These are phyloP conservation scores for Aegilops speltoides DNA, from an alignment of 176 grass and related monocot species.

Conservation along the genomic window DNA sequence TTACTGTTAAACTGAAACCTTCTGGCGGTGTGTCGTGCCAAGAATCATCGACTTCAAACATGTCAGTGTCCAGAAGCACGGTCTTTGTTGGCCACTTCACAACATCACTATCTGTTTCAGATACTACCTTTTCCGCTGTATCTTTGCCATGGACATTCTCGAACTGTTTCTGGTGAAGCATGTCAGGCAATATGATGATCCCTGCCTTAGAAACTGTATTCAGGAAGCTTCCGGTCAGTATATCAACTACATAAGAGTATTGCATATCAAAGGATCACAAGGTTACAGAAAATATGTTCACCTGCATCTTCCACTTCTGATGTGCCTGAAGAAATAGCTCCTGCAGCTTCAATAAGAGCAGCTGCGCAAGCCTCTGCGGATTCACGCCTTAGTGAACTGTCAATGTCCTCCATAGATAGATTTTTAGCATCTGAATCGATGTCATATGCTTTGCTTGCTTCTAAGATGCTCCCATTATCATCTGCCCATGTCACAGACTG, in stretches of 20 bases:
- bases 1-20: conserved; percentile 77
- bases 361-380: conserved; percentile 86
- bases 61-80: conserved; percentile 76
- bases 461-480: conserved; percentile 28
- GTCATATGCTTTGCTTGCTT: conserved; percentile 41
- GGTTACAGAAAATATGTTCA: conserved; percentile 20
- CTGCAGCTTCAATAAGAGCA: conserved; percentile 68
- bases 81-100: conserved; percentile 86
- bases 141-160: conserved; percentile 29
- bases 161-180: conserved; percentile 31
- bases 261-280: conserved; percentile 4
- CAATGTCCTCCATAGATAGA: conserved; percentile 34
- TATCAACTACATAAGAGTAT: conserved; percentile 4
- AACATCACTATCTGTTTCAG: conserved; percentile 58
- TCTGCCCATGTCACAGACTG: conserved; percentile 80
- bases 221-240: conserved; percentile 11
- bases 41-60: conserved; percentile 86
- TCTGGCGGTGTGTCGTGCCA: conserved; percentile 87
- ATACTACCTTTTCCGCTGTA: conserved; percentile 34
- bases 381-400: conserved; percentile 53
- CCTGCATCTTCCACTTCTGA: conserved; percentile 73
- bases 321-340: conserved; percentile 64
- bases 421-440: conserved; percentile 30
- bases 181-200: conserved; percentile 69
- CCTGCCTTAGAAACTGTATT: conserved; percentile 66